Percentiles rank a stretch among this genome's conserved stretches.
phyloP scores from a whole-genome alignment of 1,284 basidiomycete genomes.

The Schizopora paradoxa region DNA sequence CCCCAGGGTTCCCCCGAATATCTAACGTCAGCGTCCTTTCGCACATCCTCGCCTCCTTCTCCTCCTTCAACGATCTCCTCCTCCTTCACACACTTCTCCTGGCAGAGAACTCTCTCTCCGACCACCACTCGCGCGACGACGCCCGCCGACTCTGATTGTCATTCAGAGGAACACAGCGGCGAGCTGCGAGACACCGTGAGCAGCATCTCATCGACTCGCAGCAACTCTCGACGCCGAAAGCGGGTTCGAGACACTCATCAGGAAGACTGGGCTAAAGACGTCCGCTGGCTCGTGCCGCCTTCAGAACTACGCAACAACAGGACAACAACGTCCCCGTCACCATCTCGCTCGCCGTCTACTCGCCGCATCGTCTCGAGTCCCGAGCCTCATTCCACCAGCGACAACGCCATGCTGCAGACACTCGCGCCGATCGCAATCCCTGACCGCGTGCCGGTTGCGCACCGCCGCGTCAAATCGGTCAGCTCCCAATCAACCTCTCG shows the following conservation, averaged over 20 bases:
- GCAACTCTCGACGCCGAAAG: conserved; percentile 4
- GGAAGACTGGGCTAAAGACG: conserved; percentile 42
- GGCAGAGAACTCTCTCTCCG: conserved; percentile 8
- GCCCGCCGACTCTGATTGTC: conserved; percentile 10
- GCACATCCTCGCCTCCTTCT: conserved; percentile 3
- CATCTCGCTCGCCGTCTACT: conserved; percentile 22
- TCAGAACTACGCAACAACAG: conserved; percentile 22
- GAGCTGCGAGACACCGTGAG: background rate
- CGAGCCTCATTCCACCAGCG: background rate
- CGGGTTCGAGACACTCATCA: conserved; percentile 2
- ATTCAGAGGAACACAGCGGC: background rate
- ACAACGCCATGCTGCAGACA: conserved; percentile 5
- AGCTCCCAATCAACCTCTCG: conserved; percentile 17
- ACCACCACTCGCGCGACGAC: conserved; percentile 16
- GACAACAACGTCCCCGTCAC: conserved; percentile 19
- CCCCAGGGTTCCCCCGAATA: background rate
- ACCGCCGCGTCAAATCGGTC: conserved; percentile 21
- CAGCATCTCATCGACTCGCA: background rate
- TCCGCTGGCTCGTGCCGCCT: conserved; percentile 52
- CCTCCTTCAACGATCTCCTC: conserved; percentile 1
- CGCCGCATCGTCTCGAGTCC: too few relatives aligned
- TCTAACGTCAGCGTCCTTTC: background rate
- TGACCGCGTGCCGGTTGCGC: conserved; percentile 3
- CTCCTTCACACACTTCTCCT: conserved; percentile 3
- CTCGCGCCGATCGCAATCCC: conserved; percentile 2